Base-by-base conservation (phyloP, 2,329 filamentous ascomycete species). In the Dryadomyces quercivorus region DNA sequence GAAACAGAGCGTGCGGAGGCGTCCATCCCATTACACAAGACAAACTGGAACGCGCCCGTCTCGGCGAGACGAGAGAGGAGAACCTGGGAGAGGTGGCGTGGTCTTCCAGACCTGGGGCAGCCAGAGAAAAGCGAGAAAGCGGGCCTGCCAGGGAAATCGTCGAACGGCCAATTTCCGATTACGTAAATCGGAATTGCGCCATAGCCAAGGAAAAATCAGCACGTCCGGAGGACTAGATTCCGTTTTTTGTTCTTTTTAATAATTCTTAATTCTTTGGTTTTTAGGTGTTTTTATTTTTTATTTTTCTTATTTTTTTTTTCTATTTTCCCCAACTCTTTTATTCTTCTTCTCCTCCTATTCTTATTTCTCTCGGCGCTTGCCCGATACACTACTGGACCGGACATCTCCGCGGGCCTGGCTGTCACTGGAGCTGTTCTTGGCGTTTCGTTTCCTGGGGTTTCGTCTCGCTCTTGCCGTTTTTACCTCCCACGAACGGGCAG, bases 121-220 rank as follows among this genome's bases (percentile, higher is more conserved):
- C 26, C 26, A 31, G 26, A 31, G 8, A 31, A 8, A 31, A 31
- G 22, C 45, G 45, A 26, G 45, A 47, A 47, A 47, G 45, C 45
- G 45, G 45, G 45, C 21, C 45, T 40, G 10, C 36, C 36, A 40
- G 36, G 36, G 26, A 31, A 31, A 31, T 44, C n/a, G 16, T 20
- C 20, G 20, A 31, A 36, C 46, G 20, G 43, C 34, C 49, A 18
- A 56, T 59, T 63, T 63, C 63, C 61, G 59, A 63, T 65, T 65
- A 65, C 63, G 63, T 65, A 65, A 63, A 64, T 64, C 59, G 53
- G 15, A 40, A 31, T 31, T 31, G 26, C 26, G 26, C 26, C 26
- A 31, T 31, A 31, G 26, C 26, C 26, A 31, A 31, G 26, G 26
- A 31, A 31, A 31, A 31, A 31, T 31, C 26, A 31, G 26, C 26